Base-by-base conservation (phyloP, 306 rosid genomes). In the Trifolium fragiferum region DNA sequence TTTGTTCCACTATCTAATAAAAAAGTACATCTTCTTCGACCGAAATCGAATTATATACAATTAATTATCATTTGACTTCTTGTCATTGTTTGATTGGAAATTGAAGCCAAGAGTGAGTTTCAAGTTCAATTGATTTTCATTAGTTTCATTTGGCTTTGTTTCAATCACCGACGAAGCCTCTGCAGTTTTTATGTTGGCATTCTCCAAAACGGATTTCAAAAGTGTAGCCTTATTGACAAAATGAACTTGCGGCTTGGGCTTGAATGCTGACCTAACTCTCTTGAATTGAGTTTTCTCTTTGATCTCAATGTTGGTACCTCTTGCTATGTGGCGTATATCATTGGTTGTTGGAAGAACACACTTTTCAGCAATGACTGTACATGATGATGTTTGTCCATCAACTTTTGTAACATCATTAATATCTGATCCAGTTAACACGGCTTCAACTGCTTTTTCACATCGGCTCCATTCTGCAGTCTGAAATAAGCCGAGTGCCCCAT, bases 401-500 rank as follows among this genome's bases (percentile, higher is more conserved):
- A 10, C 25, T 41, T 0, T 0, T 14, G 47, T 12, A 44, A 66
- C 21, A 12, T 0, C 0, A 7, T 8, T 12, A 18, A 80, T 87
- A 57, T 72, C 70, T 7, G 70, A 47, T 1, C 97, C 95, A 12
- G 38, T 43, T n/a, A 92, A 47, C 37, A 86, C 91, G 0, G 89
- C 83, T 3, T 85, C 88, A 15, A 92, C 91, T 12, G 93, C 91
- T 1, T 90, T 87, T 76, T 89, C 87, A 63, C 92, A 88, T 32
- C 69, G 77, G 19, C 19, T 76, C 89, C 90, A 92, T 18, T 86
- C 76, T 3, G 88, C 90, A 1, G 63, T 60, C 74, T 76, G 83
- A 16, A 83, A 74, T 63, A 92, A 57, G 1, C 97, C 97, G n/a
- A 92, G 25, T 5, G 92, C 82, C 4, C 97, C 97, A 68, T 80